Conservation (phyloP, 164 flowering plant genomes). For the Vitis amurensis region DNA sequence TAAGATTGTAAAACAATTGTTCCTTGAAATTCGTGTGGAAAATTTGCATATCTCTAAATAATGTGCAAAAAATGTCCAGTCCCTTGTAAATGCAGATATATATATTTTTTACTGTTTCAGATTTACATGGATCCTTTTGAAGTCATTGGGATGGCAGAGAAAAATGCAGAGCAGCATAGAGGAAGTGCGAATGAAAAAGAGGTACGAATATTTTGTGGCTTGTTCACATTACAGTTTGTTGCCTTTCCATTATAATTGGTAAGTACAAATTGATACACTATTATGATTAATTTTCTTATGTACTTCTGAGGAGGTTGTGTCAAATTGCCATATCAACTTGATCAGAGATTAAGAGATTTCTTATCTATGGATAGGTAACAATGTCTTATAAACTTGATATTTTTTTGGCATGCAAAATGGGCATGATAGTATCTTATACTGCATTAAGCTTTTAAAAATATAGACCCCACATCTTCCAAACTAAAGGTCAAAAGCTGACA, state of each 20-base stretch:
- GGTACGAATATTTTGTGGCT: constrained; percentile 37
- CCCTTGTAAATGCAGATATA: neutral
- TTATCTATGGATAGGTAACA: too few species aligned
- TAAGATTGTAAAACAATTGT: neutral
- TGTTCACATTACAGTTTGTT: neutral
- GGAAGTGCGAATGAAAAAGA: constrained; percentile 90
- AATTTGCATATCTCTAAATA: neutral
- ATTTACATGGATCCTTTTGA: constrained; percentile 89
- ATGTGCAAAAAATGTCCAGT: neutral
- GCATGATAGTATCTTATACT: too few species aligned
- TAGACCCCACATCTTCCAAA: too few species aligned
- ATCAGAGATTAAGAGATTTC: too few species aligned
- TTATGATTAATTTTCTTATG: neutral
- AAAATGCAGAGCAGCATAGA: constrained; percentile 77
- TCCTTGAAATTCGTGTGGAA: neutral
- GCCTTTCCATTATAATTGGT: neutral
- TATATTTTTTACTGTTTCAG: constrained; percentile 34
- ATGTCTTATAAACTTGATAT: too few species aligned
- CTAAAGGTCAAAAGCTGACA: too few species aligned
- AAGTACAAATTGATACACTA: neutral
- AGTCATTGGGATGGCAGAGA: constrained; percentile 61
- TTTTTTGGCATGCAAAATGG: too few species aligned
- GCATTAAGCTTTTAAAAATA: too few species aligned
- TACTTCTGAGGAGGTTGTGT: neutral
- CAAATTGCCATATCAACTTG: too few species aligned